These are phyloP conservation scores for Ettlia oleoabundans DNA, from an alignment of 139 green algal species.

Conservation along the genomic window DNA sequence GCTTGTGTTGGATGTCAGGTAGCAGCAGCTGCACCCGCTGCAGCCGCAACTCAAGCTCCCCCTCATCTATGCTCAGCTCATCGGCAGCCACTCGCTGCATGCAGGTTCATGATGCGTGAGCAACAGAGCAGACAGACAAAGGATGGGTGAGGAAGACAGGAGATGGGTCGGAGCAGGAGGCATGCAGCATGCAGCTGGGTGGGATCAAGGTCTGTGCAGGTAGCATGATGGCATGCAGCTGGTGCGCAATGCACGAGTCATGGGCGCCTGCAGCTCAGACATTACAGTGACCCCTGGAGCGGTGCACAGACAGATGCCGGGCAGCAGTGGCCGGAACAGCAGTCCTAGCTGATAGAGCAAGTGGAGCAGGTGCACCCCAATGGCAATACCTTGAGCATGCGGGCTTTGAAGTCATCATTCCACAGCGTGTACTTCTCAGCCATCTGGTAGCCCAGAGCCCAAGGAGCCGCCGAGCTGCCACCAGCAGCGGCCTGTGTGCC, in stretches of 20 bases:
- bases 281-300: too few species aligned
- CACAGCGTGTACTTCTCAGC: constrained; percentile 74
- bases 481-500: not conserved
- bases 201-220: not conserved
- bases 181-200: not conserved
- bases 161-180: too few species aligned
- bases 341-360: too few species aligned
- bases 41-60: constrained; percentile 66
- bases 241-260: too few species aligned
- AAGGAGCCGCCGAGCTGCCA: constrained; percentile 32
- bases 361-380: too few species aligned
- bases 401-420: constrained; percentile 72
- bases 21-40: constrained; percentile 59
- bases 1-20: constrained; percentile 48
- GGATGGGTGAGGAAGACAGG: too few species aligned
- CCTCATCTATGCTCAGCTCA: constrained; percentile 63
- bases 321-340: too few species aligned
- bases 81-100: constrained; percentile 61
- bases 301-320: too few species aligned
- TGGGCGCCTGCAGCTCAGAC: too few species aligned
- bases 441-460: constrained; percentile 70
- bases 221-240: too few species aligned
- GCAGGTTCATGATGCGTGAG: too few species aligned
- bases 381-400: constrained; percentile 70
- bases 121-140: too few species aligned